Base-by-base conservation (phyloP, 768 basidiomycete genomes). In the Podaxis rugospora region DNA sequence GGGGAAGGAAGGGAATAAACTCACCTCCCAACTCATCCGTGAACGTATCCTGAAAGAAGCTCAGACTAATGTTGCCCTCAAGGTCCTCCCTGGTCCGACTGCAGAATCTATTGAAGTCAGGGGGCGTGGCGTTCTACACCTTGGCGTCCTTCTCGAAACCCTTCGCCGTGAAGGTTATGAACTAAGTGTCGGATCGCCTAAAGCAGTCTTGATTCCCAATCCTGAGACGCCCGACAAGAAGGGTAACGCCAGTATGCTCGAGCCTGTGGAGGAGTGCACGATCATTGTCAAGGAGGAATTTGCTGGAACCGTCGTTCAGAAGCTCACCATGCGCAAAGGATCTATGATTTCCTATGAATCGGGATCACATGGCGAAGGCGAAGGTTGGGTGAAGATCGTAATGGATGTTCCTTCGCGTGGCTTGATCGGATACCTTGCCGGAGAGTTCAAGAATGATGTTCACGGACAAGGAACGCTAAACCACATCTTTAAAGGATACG, bases 401-500 rank as follows among this genome's bases (percentile, higher is more conserved):
- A 78, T 81, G 77, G 77, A 82, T 32, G 76, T 81, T 11, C 80
- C 80, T 36, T 75, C 79, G 4, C 64, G 80, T 27, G 80, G 80
- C 1, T 68, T 82, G 46, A 80, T 82, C 70, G 80, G 80, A 5
- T 82, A 81, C 59, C 78, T 82, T 76, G 77, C 79, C 52, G 80
- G 79, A 23, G 80, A 82, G 64, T 81, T 82, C 61, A 77, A 77
- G 64, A 81, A 80, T 50, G 79, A 82, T 63, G 78, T 79, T 36
- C 80, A 81, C 65, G 80, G 79, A 10, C 75, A 82, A 67, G 80
- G 80, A 51, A 79, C 79, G n/a, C 76, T 82, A 59, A 81, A 80
- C 62, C 80, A 82, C 59, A 80, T 80, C 16, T 82, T 82, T 72
- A 80, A 81, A 62, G 79, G 69, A 0, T 82, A 82, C 54, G 76